These are phyloP conservation scores for Xylariales sp. DNA, from an alignment of 2,329 filamentous ascomycete species.

Conservation along the genomic window DNA sequence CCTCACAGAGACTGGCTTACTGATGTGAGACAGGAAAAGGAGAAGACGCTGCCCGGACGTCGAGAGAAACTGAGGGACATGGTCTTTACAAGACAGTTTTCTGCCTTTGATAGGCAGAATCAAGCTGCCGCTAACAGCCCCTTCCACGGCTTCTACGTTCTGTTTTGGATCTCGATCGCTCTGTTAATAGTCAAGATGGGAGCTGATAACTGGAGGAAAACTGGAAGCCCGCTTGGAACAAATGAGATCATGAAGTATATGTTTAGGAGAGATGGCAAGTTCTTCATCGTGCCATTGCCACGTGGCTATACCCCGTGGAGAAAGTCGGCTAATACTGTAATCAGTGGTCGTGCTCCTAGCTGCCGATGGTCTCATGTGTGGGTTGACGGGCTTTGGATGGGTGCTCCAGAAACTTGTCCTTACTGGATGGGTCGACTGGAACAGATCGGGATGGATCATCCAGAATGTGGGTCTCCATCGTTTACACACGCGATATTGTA, in stretches of 20 bases:
- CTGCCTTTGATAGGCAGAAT: constrained; percentile 71
- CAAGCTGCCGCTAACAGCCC: constrained; percentile 58
- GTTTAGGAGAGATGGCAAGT: constrained; percentile 45
- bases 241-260: constrained; percentile 70
- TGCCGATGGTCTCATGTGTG: constrained; percentile 68
- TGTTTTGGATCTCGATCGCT: constrained; percentile 70
- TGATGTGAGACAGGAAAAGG: constrained; percentile 18
- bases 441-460: constrained; percentile 64
- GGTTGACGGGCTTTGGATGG: constrained; percentile 59
- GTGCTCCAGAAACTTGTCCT: constrained; percentile 58
- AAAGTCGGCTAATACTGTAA: background rate
- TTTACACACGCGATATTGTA: background rate
- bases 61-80: constrained; percentile 45
- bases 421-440: constrained; percentile 61
- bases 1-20: too few species aligned
- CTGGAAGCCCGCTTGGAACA: constrained; percentile 63
- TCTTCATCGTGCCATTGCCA: background rate
- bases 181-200: constrained; percentile 64
- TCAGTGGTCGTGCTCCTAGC: constrained; percentile 48
- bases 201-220: constrained; percentile 62
- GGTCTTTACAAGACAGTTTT: constrained; percentile 69
- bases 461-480: constrained; percentile 50
- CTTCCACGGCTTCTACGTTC: constrained; percentile 74
- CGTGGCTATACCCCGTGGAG: background rate
- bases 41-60: constrained; percentile 13